A percentile compares a stretch with the other conserved stretches of the same genome.
phyloP scores from a whole-genome alignment of 352 stramenopile genomes.

The Phytophthora constricta region DNA sequence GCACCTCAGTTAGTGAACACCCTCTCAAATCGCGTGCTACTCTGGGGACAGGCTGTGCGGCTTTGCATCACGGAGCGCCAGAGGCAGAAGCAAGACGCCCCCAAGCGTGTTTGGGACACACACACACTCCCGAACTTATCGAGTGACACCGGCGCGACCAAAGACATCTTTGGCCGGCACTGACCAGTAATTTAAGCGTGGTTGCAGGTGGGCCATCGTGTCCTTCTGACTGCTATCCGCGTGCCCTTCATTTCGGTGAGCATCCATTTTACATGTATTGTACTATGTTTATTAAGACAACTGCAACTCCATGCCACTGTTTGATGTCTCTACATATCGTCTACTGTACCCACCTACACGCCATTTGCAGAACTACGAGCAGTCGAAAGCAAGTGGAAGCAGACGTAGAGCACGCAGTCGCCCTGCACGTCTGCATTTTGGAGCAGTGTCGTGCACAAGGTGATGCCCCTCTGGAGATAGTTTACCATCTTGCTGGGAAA shows the following conservation, averaged over 20 bases:
- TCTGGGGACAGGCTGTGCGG: conserved; percentile 67
- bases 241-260: conserved; percentile 12
- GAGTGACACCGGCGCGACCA: conserved; percentile 19
- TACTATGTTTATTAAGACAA: conserved; percentile 8
- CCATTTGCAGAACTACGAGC: too few species aligned
- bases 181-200: conserved; percentile 28
- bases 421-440: not conserved
- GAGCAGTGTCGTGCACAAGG: not conserved
- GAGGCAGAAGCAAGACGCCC: conserved; percentile 37
- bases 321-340: not conserved
- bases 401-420: not conserved
- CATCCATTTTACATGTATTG: not conserved
- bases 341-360: not conserved
- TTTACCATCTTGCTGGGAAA: too few species aligned
- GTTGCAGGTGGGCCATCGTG: too few species aligned
- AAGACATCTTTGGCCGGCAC: conserved; percentile 13
- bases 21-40: conserved; percentile 69
- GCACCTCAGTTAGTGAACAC: conserved; percentile 62
- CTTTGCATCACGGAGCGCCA: conserved; percentile 55
- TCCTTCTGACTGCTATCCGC: conserved; percentile 1
- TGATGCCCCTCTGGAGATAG: too few species aligned
- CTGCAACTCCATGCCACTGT: not conserved
- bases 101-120: conserved; percentile 48
- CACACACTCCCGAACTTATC: conserved; percentile 39
- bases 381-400: not conserved